These are phyloP conservation scores for Obba rivulosa DNA, from an alignment of 768 basidiomycete genomes.

Conservation along the genomic window DNA sequence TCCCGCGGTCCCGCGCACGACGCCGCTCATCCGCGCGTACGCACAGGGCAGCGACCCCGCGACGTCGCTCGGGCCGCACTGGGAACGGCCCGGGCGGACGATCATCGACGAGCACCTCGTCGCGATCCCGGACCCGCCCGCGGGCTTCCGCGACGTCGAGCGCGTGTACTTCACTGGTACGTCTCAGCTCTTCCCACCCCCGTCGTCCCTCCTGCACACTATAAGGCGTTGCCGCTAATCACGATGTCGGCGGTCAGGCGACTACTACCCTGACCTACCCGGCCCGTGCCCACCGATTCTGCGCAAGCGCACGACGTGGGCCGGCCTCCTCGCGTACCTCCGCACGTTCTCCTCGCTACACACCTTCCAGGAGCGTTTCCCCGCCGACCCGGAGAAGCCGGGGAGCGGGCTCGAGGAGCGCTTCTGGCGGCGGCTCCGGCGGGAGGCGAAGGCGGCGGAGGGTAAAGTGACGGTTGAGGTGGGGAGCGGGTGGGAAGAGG, in stretches of 20 bases:
- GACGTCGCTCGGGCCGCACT: constrained; percentile 63
- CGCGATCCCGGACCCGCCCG: constrained; percentile 53
- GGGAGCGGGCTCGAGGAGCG: constrained; percentile 64
- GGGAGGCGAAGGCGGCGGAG: constrained; percentile 23
- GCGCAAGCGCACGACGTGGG: constrained; percentile 57
- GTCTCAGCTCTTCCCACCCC: constrained; percentile 8
- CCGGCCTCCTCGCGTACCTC: constrained; percentile 61
- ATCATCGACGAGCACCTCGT: constrained; percentile 69
- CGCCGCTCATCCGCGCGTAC: constrained; percentile 55
- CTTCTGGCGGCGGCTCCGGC: constrained; percentile 52
- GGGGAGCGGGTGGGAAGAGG: constrained; percentile 25
- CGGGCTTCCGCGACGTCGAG: constrained; percentile 18
- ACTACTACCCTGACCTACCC: constrained; percentile 36
- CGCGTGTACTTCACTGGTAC: constrained; percentile 57
- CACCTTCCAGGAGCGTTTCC: constrained; percentile 57
- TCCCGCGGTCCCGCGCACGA: constrained; percentile 49
- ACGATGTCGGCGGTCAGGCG: constrained; percentile 23
- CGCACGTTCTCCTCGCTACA: constrained; percentile 68
- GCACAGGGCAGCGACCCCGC: constrained; percentile 51
- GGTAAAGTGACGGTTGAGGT: constrained; percentile 14
- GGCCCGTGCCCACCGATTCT: constrained; percentile 45
- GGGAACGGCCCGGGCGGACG: constrained; percentile 75
- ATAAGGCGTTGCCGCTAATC: constrained; percentile 1
- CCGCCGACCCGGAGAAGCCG: constrained; percentile 42
- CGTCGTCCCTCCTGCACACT: background rate